Conservation (phyloP, 2,329 filamentous ascomycete genomes). For the Microdochium trichocladiopsis region DNA sequence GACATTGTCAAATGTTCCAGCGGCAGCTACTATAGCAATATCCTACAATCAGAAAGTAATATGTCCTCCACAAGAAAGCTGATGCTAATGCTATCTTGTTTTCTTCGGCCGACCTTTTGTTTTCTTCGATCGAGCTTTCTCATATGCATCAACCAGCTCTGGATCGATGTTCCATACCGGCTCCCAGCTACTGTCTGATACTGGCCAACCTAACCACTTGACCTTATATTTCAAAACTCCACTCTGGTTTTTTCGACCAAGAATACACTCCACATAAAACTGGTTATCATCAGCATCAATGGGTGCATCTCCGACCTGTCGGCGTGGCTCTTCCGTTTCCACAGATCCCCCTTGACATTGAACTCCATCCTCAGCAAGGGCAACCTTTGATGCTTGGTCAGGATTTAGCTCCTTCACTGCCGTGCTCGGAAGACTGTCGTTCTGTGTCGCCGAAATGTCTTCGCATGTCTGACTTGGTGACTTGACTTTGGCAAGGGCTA, state of each 20-base stretch:
- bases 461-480: too few relatives aligned
- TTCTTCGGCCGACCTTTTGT: too few relatives aligned
- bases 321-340: neutral
- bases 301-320: neutral
- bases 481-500: too few relatives aligned
- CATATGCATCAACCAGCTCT: neutral
- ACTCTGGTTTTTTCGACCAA: neutral
- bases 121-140: neutral
- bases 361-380: neutral
- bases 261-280: neutral
- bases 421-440: neutral
- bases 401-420: neutral
- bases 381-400: neutral
- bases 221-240: neutral
- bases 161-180: neutral
- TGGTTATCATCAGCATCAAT: neutral
- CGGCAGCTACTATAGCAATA: neutral
- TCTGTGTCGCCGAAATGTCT: too few relatives aligned
- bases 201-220: neutral
- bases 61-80: neutral
- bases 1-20: neutral
- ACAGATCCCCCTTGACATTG: neutral
- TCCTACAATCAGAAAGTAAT: neutral
- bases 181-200: neutral
- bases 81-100: neutral